Evolutionary conservation across 148 eudicot genomes (phyloP), one percentile per base, ranked within the genome.

Genomic region (Vaccinium macrocarpon): DNA sequence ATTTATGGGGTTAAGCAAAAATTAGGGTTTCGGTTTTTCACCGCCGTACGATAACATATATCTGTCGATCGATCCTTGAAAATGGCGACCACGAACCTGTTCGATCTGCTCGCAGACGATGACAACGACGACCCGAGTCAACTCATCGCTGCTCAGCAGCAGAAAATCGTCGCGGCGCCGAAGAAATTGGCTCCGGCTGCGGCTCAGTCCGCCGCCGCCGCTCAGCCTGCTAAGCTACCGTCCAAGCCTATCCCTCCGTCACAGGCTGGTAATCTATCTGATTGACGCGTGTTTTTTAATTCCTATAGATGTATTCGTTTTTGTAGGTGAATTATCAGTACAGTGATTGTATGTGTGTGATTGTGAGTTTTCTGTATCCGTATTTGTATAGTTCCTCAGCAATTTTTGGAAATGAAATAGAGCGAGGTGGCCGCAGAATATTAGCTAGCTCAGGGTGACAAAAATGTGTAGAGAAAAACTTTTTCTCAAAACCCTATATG

Each of bases 231-330:
- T 2, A 92, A 91, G 83, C 84, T 91, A 6, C 91, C 95, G 10
- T 55, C 91, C 68, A 91, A 92, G 86, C 93, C 93, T 7, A 84
- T 85, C 7, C 95, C 93, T 64, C 95, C 93, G 38, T n/a, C 95
- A 74, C 89, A 89, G 82, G 90, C 90, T 70, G 93, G 92, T 91
- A 23, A 50, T 8, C 25, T 14, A 71, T 7, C 8, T 78, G 61
- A 78, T 78, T 12, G 51, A 13, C 59, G 48, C 15, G 21, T 18
- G 12, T 21, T 25, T 19, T 25, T 25, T 6, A 42, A 42, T 42
- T 77, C 57, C 52, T 49, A 29, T 76, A 48, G 25, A 51, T 5
- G 9, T 6, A 42, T 42, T 46, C 46, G 74, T 29, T 70, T 29
- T 71, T 13, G 13, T 6, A 6, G 8, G 76, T 71, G 76, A 71